These are phyloP conservation scores for Moesziomyces globuligerus DNA, from an alignment of 1,284 basidiomycete genomes.

Conservation along the genomic window DNA sequence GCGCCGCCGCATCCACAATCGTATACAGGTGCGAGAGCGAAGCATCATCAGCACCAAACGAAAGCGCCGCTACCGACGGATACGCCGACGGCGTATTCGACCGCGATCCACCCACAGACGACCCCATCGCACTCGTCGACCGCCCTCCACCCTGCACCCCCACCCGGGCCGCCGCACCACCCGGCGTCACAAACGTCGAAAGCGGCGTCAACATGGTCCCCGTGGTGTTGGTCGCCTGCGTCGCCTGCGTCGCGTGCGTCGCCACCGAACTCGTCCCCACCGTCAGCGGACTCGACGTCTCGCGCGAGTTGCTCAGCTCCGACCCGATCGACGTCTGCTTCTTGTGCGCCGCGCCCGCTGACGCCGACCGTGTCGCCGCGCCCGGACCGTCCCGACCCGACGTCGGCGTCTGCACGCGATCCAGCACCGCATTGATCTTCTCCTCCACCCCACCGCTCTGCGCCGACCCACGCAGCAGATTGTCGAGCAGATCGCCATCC, in stretches of 20 bases:
- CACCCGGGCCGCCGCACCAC: too few species aligned
- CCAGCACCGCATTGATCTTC: constrained; percentile 54
- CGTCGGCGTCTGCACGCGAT: constrained; percentile 33
- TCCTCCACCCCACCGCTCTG: constrained; percentile 38
- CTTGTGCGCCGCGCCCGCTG: constrained; percentile 22
- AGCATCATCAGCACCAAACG: constrained; percentile 43
- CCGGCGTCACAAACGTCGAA: constrained; percentile 20
- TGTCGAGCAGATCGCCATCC: constrained; percentile 45
- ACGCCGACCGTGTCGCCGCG: background rate
- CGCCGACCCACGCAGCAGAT: constrained; percentile 21
- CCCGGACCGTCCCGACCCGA: background rate
- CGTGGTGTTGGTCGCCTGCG: constrained; percentile 21
- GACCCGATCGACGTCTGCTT: constrained; percentile 46
- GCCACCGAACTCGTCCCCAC: constrained; percentile 35
- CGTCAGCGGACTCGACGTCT: constrained; percentile 38
- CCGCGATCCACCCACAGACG: constrained; percentile 5
- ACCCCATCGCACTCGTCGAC: constrained; percentile 9
- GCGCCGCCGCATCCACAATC: constrained; percentile 56
- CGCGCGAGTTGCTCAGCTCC: constrained; percentile 34
- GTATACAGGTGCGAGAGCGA: constrained; percentile 57
- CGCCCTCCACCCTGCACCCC: constrained; percentile 1
- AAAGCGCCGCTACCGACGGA: constrained; percentile 25
- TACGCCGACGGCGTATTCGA: constrained; percentile 26
- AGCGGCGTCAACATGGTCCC: constrained; percentile 48
- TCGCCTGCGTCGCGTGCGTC: constrained; percentile 27